Evolutionary conservation across 768 basidiomycete genomes (phyloP), one percentile per base, ranked within the genome.

Genomic region (Pisolithus albus): DNA sequence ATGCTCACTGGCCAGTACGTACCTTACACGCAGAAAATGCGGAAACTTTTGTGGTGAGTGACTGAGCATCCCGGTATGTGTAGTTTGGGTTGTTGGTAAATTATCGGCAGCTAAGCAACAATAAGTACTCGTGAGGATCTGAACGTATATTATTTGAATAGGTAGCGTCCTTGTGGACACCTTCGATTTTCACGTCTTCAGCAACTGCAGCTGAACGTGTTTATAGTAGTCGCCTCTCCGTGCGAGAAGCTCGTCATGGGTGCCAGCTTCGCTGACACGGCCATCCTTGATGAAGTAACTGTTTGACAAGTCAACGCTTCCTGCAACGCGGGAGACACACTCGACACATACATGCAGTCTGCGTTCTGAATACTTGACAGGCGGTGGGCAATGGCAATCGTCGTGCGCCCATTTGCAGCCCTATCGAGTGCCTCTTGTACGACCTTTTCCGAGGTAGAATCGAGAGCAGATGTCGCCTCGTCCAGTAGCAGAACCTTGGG

Each of bases 321-420:
- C 46, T 1, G 26, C 54, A 19, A 59, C 49, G 38, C 16, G 15
- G 11, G 19, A 15, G 13, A 4, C 10, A 34, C 44, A 4, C 13
- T 32, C 39, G 39, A 16, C 30, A 71, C 83, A 68, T 66, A 88
- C 84, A 96, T 96, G 67, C 81, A 74, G 66, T 94, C 83, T 13
- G 92, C 91, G 59, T 92, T 89, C 67, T 95, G 92, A 56, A 96
- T 94, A 3, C 90, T 92, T 15, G 88, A 89, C 52, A 99, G 70
- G 50, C 96, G 80, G 70, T 98, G 96, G 2, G 95, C 95, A 55
- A 99, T 95, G 16, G 94, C 88, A 53, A 94, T 86, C 8, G 93
- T 96, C 7, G 94, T 95, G 52, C 95, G 80, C 38, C 93, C 94
- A 70, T 83, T 88, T 2, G 92, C 84, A 6, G 94, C 96, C 62